Conservation (phyloP, 768 basidiomycete species). For the Suillus tomentosus region DNA sequence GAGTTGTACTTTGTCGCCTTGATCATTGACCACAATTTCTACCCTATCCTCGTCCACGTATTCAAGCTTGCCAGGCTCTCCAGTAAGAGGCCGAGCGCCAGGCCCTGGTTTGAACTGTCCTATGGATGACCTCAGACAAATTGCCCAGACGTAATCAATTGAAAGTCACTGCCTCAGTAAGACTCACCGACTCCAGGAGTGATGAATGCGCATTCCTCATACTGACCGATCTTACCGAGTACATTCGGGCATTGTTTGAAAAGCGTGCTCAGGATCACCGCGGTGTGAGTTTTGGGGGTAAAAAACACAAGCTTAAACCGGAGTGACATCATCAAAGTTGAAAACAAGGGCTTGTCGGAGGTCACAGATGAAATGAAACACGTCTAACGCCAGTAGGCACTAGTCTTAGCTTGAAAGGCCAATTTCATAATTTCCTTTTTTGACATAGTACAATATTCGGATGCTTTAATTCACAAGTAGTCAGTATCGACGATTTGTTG, state of each 20-base stretch:
- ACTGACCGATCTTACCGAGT: slow-evolving; percentile 54
- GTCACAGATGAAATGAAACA: not conserved
- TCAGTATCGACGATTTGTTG: not conserved
- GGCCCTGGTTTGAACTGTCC: slow-evolving; percentile 48
- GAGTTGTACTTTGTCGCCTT: slow-evolving; percentile 38
- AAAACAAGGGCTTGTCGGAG: slow-evolving; percentile 16
- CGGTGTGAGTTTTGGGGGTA: slow-evolving; percentile 44
- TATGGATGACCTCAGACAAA: slow-evolving; percentile 18
- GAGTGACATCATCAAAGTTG: slow-evolving; percentile 17
- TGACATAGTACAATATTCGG: not conserved
- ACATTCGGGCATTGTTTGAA: slow-evolving; percentile 47
- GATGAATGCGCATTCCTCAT: slow-evolving; percentile 57
- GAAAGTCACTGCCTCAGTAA: not conserved
- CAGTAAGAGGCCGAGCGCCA: slow-evolving; percentile 49
- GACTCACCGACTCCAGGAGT: slow-evolving; percentile 52
- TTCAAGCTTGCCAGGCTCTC: slow-evolving; percentile 44
- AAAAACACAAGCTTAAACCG: slow-evolving; percentile 59
- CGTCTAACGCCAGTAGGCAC: not conserved
- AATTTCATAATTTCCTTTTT: slow-evolving; percentile 27
- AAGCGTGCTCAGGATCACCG: slow-evolving; percentile 43
- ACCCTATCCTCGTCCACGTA: slow-evolving; percentile 56
- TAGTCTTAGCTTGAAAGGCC: not conserved
- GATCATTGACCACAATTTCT: slow-evolving; percentile 49
- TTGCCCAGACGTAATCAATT: not conserved
- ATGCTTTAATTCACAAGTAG: slow-evolving; percentile 1